A percentile compares a stretch with the other conserved stretches of the same genome.
Evolutionary conservation across 1,139 yeast genomes (phyloP).

Genomic region (Lodderomyces pseudojiufengensis): DNA sequence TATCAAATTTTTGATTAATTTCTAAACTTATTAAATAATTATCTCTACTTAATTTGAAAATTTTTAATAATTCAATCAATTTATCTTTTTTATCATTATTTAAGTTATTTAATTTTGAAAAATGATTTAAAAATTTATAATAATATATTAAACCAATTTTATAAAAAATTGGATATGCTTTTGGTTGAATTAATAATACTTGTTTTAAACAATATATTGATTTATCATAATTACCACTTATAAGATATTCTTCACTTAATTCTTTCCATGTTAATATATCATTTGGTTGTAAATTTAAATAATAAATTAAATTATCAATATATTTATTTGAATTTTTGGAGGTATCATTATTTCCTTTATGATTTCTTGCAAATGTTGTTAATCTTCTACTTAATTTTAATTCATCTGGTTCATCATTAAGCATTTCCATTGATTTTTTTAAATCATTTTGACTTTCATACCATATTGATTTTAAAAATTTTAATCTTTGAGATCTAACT

Average conservation of each 20-base stretch:
- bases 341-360: conserved; percentile 13
- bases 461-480: conserved; percentile 54
- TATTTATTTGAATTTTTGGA: conserved; percentile 24
- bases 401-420: conserved; percentile 37
- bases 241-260: conserved; percentile 58
- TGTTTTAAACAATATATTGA: conserved; percentile 70
- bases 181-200: conserved; percentile 61
- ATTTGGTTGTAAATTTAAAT: conserved; percentile 57
- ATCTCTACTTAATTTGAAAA: conserved; percentile 41
- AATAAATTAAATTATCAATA: conserved; percentile 46
- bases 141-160: conserved; percentile 43
- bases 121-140: conserved; percentile 3
- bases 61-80: conserved; percentile 20
- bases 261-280: conserved; percentile 80
- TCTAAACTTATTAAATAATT: conserved; percentile 70
- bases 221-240: conserved; percentile 61
- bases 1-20: conserved; percentile 60
- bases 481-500: conserved; percentile 56
- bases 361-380: conserved; percentile 29
- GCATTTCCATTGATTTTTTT: conserved; percentile 31
- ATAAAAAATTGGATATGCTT: conserved; percentile 69
- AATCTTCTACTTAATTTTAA: conserved; percentile 32
- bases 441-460: conserved; percentile 51
- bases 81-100: conserved; percentile 24
- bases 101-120: conserved; percentile 1